A percentile compares a stretch with the other conserved stretches of the same genome.
These are phyloP conservation scores for Brassica cretica DNA, from an alignment of 345 rosid species.

Conservation along the genomic window DNA sequence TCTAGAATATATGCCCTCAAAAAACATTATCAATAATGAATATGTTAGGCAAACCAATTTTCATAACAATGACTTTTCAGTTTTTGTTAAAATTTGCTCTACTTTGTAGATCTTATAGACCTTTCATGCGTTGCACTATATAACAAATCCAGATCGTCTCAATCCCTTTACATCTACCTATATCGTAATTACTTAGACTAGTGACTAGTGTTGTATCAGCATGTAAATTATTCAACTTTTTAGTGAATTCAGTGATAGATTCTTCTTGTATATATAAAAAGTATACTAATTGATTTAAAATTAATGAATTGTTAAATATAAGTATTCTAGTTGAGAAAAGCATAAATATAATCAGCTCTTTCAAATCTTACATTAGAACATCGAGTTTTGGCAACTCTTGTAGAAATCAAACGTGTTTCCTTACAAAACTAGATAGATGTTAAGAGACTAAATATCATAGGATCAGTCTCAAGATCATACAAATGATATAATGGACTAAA, in stretches of 20 bases:
- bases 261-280: background rate
- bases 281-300: background rate
- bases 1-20: constrained; percentile 19
- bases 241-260: constrained; percentile 31
- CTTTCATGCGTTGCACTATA: constrained; percentile 34
- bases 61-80: constrained; percentile 22
- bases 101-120: constrained; percentile 10
- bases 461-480: background rate
- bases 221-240: constrained; percentile 19
- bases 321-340: background rate
- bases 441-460: background rate
- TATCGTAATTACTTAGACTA: constrained; percentile 5
- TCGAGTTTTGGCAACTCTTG: background rate
- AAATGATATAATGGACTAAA: background rate
- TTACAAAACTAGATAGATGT: background rate
- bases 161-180: constrained; percentile 19
- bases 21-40: constrained; percentile 5
- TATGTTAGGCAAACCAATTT: constrained; percentile 23
- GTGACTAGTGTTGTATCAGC: constrained; percentile 15
- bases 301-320: background rate
- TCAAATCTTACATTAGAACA: background rate
- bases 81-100: background rate
- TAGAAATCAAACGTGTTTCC: background rate
- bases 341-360: background rate
- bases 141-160: constrained; percentile 27